Percentiles rank a stretch among this genome's conserved stretches.
Conservation (phyloP, 768 basidiomycete genomes). For the Termitomyces sp. region DNA sequence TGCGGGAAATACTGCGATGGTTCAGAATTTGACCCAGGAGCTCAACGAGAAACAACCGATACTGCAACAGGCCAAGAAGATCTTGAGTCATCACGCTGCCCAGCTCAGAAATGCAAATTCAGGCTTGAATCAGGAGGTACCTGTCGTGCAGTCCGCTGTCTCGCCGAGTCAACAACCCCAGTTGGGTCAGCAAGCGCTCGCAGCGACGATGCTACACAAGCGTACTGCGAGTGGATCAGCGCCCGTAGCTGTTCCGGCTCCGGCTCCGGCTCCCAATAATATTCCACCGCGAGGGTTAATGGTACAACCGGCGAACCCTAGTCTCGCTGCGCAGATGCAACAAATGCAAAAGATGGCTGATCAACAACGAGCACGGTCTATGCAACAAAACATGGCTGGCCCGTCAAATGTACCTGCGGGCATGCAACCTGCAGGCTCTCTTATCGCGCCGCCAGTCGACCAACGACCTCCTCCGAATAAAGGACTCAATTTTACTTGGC, state of each 20-base stretch:
- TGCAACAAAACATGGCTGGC: conserved; percentile 7
- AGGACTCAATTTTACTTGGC: conserved; percentile 31
- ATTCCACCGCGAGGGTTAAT: conserved; percentile 5
- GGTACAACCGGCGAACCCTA: conserved; percentile 3
- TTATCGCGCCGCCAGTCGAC: background rate
- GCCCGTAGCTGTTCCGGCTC: background rate
- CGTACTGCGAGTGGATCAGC: conserved; percentile 11
- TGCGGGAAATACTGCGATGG: conserved; percentile 2
- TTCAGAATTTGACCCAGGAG: conserved; percentile 10
- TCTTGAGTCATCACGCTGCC: background rate
- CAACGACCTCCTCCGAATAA: background rate
- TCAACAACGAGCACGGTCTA: conserved; percentile 23
- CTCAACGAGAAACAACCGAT: conserved; percentile 4
- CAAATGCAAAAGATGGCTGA: conserved; percentile 49
- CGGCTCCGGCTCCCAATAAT: conserved; percentile 6
- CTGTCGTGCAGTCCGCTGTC: background rate
- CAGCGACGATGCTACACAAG: conserved; percentile 16
- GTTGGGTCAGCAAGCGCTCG: conserved; percentile 19
- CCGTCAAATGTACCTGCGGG: background rate
- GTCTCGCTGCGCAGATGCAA: conserved; percentile 38
- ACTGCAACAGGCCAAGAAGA: conserved; percentile 7
- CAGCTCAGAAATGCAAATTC: background rate
- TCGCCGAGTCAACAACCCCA: conserved; percentile 1
- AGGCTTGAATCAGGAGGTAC: background rate
- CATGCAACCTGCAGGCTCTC: background rate